Evolutionary conservation across 75 land plant genomes (phyloP).

Genomic region (Cupressus sempervirens): DNA sequence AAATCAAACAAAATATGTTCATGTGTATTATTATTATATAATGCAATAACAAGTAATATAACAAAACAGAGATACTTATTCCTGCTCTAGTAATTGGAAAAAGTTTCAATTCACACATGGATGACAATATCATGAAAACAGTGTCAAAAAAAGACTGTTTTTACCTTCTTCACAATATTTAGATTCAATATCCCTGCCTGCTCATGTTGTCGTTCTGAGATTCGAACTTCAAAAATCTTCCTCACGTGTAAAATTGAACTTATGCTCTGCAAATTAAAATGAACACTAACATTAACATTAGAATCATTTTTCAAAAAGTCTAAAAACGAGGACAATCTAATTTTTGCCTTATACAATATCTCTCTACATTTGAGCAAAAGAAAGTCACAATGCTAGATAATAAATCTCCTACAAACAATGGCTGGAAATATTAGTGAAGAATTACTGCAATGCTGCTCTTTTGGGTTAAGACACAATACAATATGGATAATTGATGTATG

Average conservation of each 20-base stretch:
- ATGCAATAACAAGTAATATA: not conserved
- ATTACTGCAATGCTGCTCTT: no score
- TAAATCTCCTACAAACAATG: no score
- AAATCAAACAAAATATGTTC: not conserved
- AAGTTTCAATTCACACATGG: not conserved
- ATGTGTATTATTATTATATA: not conserved
- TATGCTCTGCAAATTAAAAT: slow-evolving; percentile 56
- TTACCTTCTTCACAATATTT: slow-evolving; percentile 62
- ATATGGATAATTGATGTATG: no score
- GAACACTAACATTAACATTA: not conserved
- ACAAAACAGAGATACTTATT: not conserved
- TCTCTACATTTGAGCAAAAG: no score
- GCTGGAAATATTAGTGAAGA: no score
- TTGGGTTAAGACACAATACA: no score
- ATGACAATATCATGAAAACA: not conserved
- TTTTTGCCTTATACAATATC: no score
- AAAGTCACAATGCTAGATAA: no score
- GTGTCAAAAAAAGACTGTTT: not conserved
- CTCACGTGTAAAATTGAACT: slow-evolving; percentile 67
- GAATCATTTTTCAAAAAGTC: not conserved
- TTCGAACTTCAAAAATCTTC: slow-evolving; percentile 78
- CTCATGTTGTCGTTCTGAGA: slow-evolving; percentile 60
- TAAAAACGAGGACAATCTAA: no score
- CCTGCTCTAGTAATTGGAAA: not conserved
- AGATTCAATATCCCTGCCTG: slow-evolving; percentile 33